Percentiles rank a stretch among this genome's conserved stretches.
Conservation (phyloP, 805 yeast genomes). For the Wickerhamiella occidentalis region DNA sequence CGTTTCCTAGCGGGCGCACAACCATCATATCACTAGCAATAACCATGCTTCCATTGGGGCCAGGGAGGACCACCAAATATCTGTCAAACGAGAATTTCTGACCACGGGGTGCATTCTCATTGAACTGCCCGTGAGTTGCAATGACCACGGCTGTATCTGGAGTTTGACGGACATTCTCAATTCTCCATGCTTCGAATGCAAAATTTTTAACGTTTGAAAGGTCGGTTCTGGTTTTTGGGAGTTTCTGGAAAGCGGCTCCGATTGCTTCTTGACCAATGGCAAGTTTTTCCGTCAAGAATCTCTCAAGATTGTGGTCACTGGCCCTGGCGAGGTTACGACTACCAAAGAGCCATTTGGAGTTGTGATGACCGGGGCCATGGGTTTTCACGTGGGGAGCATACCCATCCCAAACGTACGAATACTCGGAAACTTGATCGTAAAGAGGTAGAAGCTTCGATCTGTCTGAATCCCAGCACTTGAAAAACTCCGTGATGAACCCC, state of each 20-base stretch:
- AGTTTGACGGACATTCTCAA: conserved; percentile 39
- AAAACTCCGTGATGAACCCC: conserved; percentile 63
- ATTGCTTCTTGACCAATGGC: conserved; percentile 61
- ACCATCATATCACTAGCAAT: conserved; percentile 77
- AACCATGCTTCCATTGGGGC: conserved; percentile 55
- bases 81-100: conserved; percentile 69
- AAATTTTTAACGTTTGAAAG: conserved; percentile 53
- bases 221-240: conserved; percentile 74
- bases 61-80: conserved; percentile 60
- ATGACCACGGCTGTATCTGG: conserved; percentile 67
- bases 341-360: not conserved
- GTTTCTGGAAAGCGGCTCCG: conserved; percentile 41
- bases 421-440: conserved; percentile 74
- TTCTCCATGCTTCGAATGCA: conserved; percentile 58
- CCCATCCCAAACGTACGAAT: conserved; percentile 67
- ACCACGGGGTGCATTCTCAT: conserved; percentile 35
- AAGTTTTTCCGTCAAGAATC: conserved; percentile 29
- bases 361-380: not conserved
- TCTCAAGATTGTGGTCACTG: conserved; percentile 36
- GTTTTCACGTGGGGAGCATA: conserved; percentile 42
- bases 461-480: conserved; percentile 71
- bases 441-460: conserved; percentile 56
- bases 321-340: conserved; percentile 50
- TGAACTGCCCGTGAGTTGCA: conserved; percentile 72
- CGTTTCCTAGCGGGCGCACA: conserved; percentile 27